Evolutionary conservation across 208 protist species (phyloP).

Genomic region (Tritrichomonas musculus): DNA sequence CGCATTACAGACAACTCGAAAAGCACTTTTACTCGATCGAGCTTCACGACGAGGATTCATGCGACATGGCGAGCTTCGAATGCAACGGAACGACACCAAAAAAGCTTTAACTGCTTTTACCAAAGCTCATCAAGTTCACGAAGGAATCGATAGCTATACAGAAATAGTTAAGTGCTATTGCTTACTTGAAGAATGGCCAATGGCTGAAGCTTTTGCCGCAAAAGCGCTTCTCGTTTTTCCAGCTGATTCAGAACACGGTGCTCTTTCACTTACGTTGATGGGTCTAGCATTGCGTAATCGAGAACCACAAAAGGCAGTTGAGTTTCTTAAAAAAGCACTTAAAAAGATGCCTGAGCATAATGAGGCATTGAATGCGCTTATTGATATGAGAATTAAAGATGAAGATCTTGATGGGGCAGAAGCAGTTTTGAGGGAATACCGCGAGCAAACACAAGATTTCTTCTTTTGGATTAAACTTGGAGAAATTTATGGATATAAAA

Average conservation of each 20-base stretch:
- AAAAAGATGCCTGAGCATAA: neutral
- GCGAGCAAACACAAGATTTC: neutral
- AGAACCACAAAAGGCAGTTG: neutral
- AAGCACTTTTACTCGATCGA: neutral
- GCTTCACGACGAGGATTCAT: neutral
- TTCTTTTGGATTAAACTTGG: neutral
- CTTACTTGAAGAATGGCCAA: neutral
- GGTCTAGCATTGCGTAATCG: neutral
- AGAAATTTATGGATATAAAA: neutral
- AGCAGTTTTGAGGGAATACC: neutral
- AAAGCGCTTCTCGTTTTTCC: neutral
- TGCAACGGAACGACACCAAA: neutral
- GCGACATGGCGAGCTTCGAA: neutral
- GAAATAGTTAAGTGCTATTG: neutral
- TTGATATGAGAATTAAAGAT: neutral
- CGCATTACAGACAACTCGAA: neutral
- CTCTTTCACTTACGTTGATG: neutral
- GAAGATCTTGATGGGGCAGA: neutral
- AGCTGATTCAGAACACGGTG: neutral
- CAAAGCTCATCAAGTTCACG: neutral
- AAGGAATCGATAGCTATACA: neutral
- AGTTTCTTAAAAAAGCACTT: neutral
- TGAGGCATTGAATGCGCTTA: neutral
- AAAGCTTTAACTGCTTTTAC: neutral
- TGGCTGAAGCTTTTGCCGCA: neutral